Base-by-base conservation (phyloP, 2,329 filamentous ascomycete species). In the Claviceps quebecensis region DNA sequence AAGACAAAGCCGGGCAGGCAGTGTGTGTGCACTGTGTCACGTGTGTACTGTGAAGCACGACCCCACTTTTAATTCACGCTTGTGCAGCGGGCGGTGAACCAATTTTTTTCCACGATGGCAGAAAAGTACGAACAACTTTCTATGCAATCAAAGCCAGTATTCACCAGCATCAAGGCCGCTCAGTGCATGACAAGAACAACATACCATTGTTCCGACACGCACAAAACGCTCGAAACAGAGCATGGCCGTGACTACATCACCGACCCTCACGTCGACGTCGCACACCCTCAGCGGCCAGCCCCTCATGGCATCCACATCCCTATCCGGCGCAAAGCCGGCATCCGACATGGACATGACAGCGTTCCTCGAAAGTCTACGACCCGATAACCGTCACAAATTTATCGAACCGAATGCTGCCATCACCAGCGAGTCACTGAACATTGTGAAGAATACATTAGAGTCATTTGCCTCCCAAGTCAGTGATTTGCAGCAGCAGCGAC, bases 371-470 rank as follows among this genome's bases (percentile, higher is more conserved):
- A 74, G 71, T 56, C 72, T 87, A 47, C 69, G 67, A 56, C 67
- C 80, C 16, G 69, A 73, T 53, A 78, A 80, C 54, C 84, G 86
- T 13, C 83, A 90, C 62, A 66, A 69, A 26, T 95, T 95, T 63
- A 73, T 96, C n/a, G 82, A 84, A 56, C 89, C 91, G 4, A 73
- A 79, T 2, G 61, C 76, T 7, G 69, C 78, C 22, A 73, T 95
- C 36, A 80, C 87, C 45, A 75, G 77, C 36, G 80, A 84, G 3
- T 83, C 87, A 17, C 72, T 93, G 22, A 76, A 80, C 52, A 78
- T 88, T 49, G 83, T 86, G n/a, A 95, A 95, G 68, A 73, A 79
- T 41, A 86, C 84, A 4, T 73, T 96, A 7, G 88, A 95, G 61
- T 78, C 80, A 4, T 80, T 95, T 56, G 89, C 90, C 2, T 74